Base-by-base conservation (phyloP, 371 early-diverging fungal species). In the Batkoa obscura region DNA sequence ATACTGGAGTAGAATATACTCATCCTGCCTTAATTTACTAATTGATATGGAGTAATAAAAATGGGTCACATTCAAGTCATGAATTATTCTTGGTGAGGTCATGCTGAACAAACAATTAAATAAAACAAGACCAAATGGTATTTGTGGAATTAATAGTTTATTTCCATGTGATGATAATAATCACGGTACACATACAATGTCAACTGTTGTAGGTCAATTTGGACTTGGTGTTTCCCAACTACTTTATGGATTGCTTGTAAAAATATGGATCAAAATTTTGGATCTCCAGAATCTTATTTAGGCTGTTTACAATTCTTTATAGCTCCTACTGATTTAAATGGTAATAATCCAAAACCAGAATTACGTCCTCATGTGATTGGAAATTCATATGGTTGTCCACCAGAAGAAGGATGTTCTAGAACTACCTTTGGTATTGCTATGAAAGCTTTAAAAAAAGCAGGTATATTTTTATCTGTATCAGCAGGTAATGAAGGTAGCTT, bases 11-110 rank as follows among this genome's bases (percentile, higher is more conserved):
- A 36, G 76, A 79, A 49, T 79, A 75, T 59, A 63, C 57, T 52
- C 86, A 85, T 56, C 83, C 84, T 36, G 83, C 82, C 6, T 66
- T 86, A 17, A n/a, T 83, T 84, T 35, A 79, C 70, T 5, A 66
- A 66, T 50, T 68, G n/a, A 50, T 35, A 50, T 50, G 5, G 50
- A n/a, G 50, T 8, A 32, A 6, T 15, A 6, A 30, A 50, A n/a
- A 8, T 10, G 41, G 41, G n/a, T 8, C 3, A 32, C n/a, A n/a
- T 31, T 35, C n/a, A 13, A 30, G 33, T 35, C 50, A 50, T 15
- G 33, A 50, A n/a, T 15, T 50, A 50, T 33, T 23, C 50, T 32
- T 50, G 50, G 50, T 50, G 31, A 1, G 50, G n/a, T n/a, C n/a
- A 50, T 33, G 50, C 50, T 32, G n/a, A 50, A 51, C 38, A 51